Evolutionary conservation across 2,329 filamentous ascomycete genomes (phyloP).

Genomic region (Fusarium beomiforme): DNA sequence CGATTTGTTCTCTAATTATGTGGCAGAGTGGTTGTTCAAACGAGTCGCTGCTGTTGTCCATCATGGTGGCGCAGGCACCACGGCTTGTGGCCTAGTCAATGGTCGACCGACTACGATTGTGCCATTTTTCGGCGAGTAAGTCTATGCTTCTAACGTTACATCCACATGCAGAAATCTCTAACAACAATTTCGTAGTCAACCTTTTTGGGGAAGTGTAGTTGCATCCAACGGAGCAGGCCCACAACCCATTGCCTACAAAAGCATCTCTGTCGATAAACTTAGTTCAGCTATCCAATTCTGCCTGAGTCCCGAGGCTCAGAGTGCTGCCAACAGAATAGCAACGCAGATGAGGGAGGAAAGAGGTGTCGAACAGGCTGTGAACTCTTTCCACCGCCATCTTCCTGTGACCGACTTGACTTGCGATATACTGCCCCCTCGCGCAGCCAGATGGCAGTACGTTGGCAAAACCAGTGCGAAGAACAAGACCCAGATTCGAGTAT

Average conservation of each 20-base stretch:
- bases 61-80: not conserved
- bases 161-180: rapidly evolving
- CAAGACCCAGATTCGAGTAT: not conserved
- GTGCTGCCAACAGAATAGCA: not conserved
- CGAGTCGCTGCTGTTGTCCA: not conserved
- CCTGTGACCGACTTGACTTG: not conserved
- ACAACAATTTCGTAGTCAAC: not conserved
- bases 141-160: rapidly evolving
- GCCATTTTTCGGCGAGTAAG: constrained; percentile 3
- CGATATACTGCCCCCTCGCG: not conserved
- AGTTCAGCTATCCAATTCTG: constrained; percentile 31
- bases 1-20: rapidly evolving
- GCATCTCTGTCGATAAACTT: constrained; percentile 28
- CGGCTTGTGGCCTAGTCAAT: not conserved
- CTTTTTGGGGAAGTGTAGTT: constrained; percentile 26
- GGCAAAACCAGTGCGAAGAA: not conserved
- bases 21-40: constrained; percentile 2
- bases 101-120: not conserved
- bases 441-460: not conserved
- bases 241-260: not conserved
- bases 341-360: constrained; percentile 8
- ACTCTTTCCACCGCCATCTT: constrained; percentile 3
- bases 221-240: constrained; percentile 14
- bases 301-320: constrained; percentile 12
- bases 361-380: not conserved